Percentiles rank a stretch among this genome's conserved stretches.
Conservation (phyloP, 331 rosid genomes). For the Rosa hybrid region DNA sequence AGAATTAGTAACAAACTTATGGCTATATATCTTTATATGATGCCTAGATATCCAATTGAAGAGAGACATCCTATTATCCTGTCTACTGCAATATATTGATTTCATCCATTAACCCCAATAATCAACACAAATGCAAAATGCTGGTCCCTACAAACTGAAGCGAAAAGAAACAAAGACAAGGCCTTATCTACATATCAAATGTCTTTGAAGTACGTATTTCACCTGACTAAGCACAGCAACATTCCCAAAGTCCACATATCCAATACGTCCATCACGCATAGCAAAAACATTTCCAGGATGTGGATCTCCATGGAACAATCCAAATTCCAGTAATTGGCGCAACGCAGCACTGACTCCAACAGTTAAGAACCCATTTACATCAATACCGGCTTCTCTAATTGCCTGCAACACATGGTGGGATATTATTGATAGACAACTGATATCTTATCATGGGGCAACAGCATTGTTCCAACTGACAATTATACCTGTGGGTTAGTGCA, state of each 20-base stretch:
- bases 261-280: slow-evolving; percentile 98
- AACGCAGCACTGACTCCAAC: slow-evolving; percentile 99
- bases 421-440: slow-evolving; percentile 22
- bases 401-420: slow-evolving; percentile 60
- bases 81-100: neutral
- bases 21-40: neutral
- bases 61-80: neutral
- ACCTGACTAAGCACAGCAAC: slow-evolving; percentile 99
- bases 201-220: slow-evolving; percentile 15
- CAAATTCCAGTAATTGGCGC: slow-evolving; percentile 93
- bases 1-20: neutral
- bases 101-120: neutral
- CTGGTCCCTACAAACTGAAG: neutral
- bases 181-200: neutral
- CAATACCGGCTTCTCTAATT: slow-evolving; percentile 82
- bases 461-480: slow-evolving; percentile 27
- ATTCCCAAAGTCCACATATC: slow-evolving; percentile 97
- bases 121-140: neutral
- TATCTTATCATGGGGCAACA: slow-evolving; percentile 17
- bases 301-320: slow-evolving; percentile 97
- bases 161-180: neutral
- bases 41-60: neutral
- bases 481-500: slow-evolving; percentile 93
- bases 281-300: slow-evolving; percentile 99
- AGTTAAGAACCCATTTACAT: slow-evolving; percentile 83